Conservation (phyloP, 2,329 filamentous ascomycete genomes). For the Coniella vitis region DNA sequence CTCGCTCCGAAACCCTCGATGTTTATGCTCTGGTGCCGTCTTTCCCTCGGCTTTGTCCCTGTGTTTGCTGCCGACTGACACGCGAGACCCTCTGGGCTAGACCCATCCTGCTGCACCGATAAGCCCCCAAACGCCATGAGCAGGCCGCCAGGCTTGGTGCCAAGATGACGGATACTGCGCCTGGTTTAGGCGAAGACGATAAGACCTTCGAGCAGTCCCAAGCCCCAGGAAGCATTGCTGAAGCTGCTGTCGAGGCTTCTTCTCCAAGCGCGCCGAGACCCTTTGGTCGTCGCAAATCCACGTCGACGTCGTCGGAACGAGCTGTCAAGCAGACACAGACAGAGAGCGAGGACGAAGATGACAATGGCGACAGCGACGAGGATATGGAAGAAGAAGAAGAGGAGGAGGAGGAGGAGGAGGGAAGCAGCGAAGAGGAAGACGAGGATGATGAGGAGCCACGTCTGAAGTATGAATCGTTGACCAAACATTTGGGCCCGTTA, state of each 20-base stretch:
- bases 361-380: constrained; percentile 32
- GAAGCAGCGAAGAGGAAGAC: constrained; percentile 65
- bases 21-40: too few relatives aligned
- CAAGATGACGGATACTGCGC: constrained; percentile 17
- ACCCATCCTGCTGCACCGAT: not conserved
- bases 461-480: constrained; percentile 87
- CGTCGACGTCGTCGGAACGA: not conserved
- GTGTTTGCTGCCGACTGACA: too few relatives aligned
- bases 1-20: constrained; percentile 7
- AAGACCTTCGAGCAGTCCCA: constrained; percentile 9
- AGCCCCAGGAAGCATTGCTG: not conserved
- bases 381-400: constrained; percentile 39
- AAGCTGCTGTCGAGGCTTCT: not conserved
- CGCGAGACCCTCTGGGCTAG: too few relatives aligned
- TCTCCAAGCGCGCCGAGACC: too few relatives aligned
- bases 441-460: constrained; percentile 91
- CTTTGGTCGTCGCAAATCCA: not conserved
- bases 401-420: constrained; percentile 45
- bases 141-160: constrained; percentile 10
- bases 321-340: not conserved
- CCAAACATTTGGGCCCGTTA: constrained; percentile 67
- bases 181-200: constrained; percentile 12
- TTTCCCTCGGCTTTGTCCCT: not conserved
- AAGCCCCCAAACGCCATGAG: constrained; percentile 11
- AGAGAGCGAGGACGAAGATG: constrained; percentile 19